Base-by-base conservation (phyloP, 2,329 filamentous ascomycete genomes). In the Diaporthe ilicicola region DNA sequence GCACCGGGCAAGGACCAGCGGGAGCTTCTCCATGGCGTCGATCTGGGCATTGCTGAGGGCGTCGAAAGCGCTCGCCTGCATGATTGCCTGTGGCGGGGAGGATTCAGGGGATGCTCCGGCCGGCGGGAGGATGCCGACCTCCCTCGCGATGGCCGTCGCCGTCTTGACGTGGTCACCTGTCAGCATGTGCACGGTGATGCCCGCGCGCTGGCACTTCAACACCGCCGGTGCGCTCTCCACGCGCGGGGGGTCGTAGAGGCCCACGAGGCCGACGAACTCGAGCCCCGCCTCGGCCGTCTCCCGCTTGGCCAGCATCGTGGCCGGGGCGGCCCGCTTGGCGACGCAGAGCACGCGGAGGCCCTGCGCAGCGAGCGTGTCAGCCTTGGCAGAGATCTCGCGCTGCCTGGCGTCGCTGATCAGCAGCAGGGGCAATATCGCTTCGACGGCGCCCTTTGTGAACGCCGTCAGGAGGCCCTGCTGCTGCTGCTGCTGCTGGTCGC, bases 231-330 rank as follows among this genome's bases (percentile, higher is more conserved):
- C 87, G 12, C 91, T 91, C 77, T 93, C 92, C 0, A 86, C 81
- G 12, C 92, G 89, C 64, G 92, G 92, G 17, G 92, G 92, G 73
- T 94, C 92, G 75, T 93, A 93, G 3, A 94, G 85, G 48, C 91
- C 92, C 48, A 91, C 89, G 9, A 94, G 86, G 64, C 92, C 92
- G n/a, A 92, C 84, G 77, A 92, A 92, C 19, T 83, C 83, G 34
- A 94, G 84, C 19, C 86, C 79, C 5, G 78, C 81, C 76, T 93
- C 91, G 39, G 90, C 85, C 46, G 80, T 78, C 42, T 82, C 80
- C 50, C 91, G 89, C 46, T 87, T 81, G 46, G 86, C 79, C 2
- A 84, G 77, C 66, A 24, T 12, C 22, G 24, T 1, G 3, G 39
- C 24, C 3, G 27, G 84, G 79, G 3, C 80, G 77, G 13, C 74